phyloP scores from a whole-genome alignment of 805 yeast genomes.

The Zygosaccharomyces kombuchaensis region DNA sequence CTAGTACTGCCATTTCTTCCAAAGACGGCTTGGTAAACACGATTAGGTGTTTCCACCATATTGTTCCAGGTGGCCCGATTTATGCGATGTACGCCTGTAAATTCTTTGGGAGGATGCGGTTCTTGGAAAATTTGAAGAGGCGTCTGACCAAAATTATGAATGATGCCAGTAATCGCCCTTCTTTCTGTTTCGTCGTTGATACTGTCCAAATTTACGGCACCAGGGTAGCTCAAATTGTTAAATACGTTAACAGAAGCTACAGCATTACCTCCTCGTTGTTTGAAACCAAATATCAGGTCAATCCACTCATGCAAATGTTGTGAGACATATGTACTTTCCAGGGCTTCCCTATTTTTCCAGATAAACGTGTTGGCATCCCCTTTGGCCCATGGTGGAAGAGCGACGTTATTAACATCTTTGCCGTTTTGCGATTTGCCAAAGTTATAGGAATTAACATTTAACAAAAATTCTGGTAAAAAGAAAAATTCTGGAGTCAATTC shows the following conservation, averaged over 20 bases:
- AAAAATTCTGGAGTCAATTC: constrained; percentile 85
- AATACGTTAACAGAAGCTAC: constrained; percentile 67
- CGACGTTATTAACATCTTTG: constrained; percentile 52
- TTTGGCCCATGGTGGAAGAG: constrained; percentile 79
- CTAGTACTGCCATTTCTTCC: neutral
- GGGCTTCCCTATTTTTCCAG: constrained; percentile 71
- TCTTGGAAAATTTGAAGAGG: constrained; percentile 67
- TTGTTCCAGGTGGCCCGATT: constrained; percentile 9
- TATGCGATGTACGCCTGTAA: constrained; percentile 2
- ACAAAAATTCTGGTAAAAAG: constrained; percentile 72
- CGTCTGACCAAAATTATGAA: constrained; percentile 90
- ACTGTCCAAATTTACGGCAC: constrained; percentile 71
- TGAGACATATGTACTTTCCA: constrained; percentile 79
- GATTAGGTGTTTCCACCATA: constrained; percentile 4
- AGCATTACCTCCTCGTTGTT: constrained; percentile 72
- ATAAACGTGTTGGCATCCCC: constrained; percentile 72
- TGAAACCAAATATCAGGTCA: constrained; percentile 75
- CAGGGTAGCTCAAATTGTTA: constrained; percentile 79
- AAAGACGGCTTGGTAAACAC: constrained; percentile 1
- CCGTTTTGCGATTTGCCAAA: constrained; percentile 70
- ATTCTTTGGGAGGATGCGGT: constrained; percentile 55
- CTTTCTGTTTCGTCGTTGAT: constrained; percentile 71
- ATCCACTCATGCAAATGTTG: constrained; percentile 77
- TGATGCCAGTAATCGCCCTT: constrained; percentile 74
- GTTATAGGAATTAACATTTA: constrained; percentile 59